Conservation (phyloP, 306 rosid species). For the Corylus avellana region DNA sequence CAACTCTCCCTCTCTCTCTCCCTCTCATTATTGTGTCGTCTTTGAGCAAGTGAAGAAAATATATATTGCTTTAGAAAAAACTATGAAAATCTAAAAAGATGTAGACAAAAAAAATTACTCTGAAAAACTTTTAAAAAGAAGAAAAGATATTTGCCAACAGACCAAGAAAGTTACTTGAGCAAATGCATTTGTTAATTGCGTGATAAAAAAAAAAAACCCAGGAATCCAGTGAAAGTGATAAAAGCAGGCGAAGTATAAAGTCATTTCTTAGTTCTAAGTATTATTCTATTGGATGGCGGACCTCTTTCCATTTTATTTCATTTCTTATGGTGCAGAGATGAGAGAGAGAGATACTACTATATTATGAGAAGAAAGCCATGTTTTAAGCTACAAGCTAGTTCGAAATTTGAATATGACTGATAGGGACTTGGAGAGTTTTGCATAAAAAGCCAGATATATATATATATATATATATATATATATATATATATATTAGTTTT, state of each 20-base stretch:
- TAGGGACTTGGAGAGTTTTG: slow-evolving; percentile 15
- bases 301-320: slow-evolving; percentile 30
- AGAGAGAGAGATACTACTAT: slow-evolving; percentile 25
- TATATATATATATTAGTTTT: slow-evolving; percentile 22
- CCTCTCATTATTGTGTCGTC: not conserved
- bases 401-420: slow-evolving; percentile 29
- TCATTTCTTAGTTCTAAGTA: slow-evolving; percentile 30
- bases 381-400: slow-evolving; percentile 42
- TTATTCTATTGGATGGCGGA: slow-evolving; percentile 30
- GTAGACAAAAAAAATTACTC: not conserved
- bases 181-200: slow-evolving; percentile 32
- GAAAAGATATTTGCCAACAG: not conserved
- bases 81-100: not conserved
- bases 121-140: not conserved
- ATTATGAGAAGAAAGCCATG: slow-evolving; percentile 50
- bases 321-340: not conserved
- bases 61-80: not conserved
- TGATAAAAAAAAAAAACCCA: slow-evolving; percentile 45
- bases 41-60: not conserved
- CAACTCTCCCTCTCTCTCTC: slow-evolving; percentile 3
- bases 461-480: slow-evolving; percentile 19
- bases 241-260: slow-evolving; percentile 30
- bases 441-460: slow-evolving; percentile 26
- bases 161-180: not conserved
- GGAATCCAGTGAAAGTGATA: slow-evolving; percentile 62